Percentiles rank a stretch among this genome's conserved stretches.
Evolutionary conservation across 306 rosid species (phyloP).

Genomic region (Trifolium repens): DNA sequence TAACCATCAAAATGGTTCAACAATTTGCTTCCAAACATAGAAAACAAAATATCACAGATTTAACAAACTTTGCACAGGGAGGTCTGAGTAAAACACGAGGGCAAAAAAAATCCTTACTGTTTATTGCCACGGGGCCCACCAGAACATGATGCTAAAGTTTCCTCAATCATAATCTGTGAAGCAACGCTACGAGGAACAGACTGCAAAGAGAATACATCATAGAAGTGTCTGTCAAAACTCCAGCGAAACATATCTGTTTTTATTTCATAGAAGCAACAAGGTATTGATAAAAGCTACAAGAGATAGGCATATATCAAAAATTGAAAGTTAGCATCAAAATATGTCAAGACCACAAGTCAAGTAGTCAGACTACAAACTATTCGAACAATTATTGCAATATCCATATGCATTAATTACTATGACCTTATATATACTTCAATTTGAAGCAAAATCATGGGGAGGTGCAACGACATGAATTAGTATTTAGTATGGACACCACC

Average conservation of each 20-base stretch:
- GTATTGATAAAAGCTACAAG: constrained; percentile 6
- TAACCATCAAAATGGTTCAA: constrained; percentile 1
- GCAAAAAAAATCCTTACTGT: constrained; percentile 59
- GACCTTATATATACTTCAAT: constrained; percentile 9
- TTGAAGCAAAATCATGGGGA: constrained; percentile 10
- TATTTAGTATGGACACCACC: constrained; percentile 25
- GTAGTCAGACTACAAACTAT: constrained; percentile 11
- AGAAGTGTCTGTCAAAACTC: constrained; percentile 26
- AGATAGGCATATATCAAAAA: constrained; percentile 18
- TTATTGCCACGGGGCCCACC: constrained; percentile 87
- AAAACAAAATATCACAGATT: constrained; percentile 25
- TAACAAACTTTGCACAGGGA: constrained; percentile 30
- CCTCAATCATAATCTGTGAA: constrained; percentile 72
- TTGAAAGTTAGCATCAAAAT: constrained; percentile 11
- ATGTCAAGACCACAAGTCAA: constrained; percentile 25
- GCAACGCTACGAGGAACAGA: constrained; percentile 64
- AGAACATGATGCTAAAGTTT: constrained; percentile 75
- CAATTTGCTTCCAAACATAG: constrained; percentile 5
- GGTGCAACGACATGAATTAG: neutral
- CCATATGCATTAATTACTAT: neutral
- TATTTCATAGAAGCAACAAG: constrained; percentile 21
- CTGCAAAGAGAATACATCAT: constrained; percentile 48
- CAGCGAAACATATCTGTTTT: constrained; percentile 12
- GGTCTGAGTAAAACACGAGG: constrained; percentile 16
- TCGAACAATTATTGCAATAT: constrained; percentile 25